Conservation (phyloP, 345 rosid species). For the Nephelium lappaceum region DNA sequence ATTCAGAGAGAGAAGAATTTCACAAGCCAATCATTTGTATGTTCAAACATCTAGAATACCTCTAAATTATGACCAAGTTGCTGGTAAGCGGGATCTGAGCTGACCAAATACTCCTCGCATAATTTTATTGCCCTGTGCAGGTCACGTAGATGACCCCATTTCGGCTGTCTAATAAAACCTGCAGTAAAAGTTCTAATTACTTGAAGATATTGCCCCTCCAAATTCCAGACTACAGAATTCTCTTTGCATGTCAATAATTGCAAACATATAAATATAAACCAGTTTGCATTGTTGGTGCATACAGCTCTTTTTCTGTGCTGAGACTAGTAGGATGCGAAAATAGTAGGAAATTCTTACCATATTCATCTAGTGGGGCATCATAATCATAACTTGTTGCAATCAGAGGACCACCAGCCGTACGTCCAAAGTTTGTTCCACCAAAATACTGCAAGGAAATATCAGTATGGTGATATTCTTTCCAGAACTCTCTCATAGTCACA, state of each 20-base stretch:
- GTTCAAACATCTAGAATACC: constrained; percentile 30
- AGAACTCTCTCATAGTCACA: not conserved
- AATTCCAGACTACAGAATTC: too few species aligned
- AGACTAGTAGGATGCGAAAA: not conserved
- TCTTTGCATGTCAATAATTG: not conserved
- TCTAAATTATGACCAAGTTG: constrained; percentile 51
- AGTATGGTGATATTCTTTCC: not conserved
- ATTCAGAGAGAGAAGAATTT: not conserved
- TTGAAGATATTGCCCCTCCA: not conserved
- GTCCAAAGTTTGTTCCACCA: constrained; percentile 73
- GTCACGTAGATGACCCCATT: constrained; percentile 67
- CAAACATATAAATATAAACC: not conserved
- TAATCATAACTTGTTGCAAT: constrained; percentile 71
- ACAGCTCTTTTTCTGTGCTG: not conserved
- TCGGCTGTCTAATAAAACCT: constrained; percentile 70
- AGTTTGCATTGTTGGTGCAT: not conserved
- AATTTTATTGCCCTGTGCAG: constrained; percentile 59
- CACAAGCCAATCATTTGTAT: not conserved
- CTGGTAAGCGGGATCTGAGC: constrained; percentile 46
- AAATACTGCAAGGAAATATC: constrained; percentile 50
- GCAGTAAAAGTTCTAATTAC: constrained; percentile 9
- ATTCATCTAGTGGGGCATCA: constrained; percentile 76
- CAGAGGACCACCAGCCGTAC: constrained; percentile 71
- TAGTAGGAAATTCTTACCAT: constrained; percentile 39
- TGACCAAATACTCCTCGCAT: constrained; percentile 56